Evolutionary conservation across 169 alveolate species (phyloP), one percentile per base, ranked within the genome.

Genomic region (Eimeria zaria): DNA sequence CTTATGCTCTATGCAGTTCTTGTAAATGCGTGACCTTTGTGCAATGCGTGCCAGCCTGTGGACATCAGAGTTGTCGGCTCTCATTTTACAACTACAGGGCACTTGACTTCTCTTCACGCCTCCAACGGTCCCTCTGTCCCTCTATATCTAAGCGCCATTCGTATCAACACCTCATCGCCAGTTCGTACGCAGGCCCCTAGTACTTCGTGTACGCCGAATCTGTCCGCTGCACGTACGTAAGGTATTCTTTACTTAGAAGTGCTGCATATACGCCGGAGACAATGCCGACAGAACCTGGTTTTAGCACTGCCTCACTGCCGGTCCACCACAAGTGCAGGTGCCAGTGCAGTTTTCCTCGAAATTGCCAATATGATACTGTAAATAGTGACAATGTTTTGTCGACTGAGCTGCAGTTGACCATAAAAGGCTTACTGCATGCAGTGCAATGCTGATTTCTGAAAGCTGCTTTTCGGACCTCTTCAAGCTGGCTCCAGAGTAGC

Each of bases 121-220:
- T 44, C 60, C 85, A 74, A 20, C 30, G 85, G 85, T 39, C 85
- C 85, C 60, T 44, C 83, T 36, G 22, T 16, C 80, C 30, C 80
- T 20, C 14, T 24, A 62, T 16, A 12, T 51, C 58, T 51, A 51
- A 16, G n/a, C 74, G 22, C 46, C 48, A 22, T 11, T 67, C 20
- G 11, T 67, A 44, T 1, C 78, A 33, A 48, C 0, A 33, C 78
- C 78, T 30, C 48, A 67, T 33, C 48, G 78, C 78, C 78, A 67
- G 46, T 33, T 24, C 24, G n/a, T 67, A 30, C 78, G 33, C 48
- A 67, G 22, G 5, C 7, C 22, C 46, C 0, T 48, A 24, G 78
- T n/a, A 4, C 8, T 55, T 55, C 24, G 16, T 12, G 48, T 48
- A 33, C 5, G 5, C n/a, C 33, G 78, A 67, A 48, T 2, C 33